A percentile compares a stretch with the other conserved stretches of the same genome.
phyloP scores from a whole-genome alignment of 345 rosid species.

The Diplotaxis tenuifolia region DNA sequence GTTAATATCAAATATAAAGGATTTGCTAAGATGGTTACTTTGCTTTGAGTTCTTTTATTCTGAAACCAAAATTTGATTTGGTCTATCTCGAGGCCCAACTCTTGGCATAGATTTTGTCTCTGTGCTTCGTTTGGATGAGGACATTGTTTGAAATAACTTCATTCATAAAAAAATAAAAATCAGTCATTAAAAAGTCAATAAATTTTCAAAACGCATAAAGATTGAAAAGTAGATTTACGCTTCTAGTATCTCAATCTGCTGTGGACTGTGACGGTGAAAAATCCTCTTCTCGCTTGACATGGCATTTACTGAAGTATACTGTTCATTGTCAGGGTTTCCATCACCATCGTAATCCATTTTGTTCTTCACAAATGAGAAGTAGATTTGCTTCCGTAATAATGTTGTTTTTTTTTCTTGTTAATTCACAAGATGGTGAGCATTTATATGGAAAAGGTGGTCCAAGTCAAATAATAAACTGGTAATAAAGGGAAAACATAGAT shows the following conservation, averaged over 20 bases:
- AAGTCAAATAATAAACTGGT: not conserved
- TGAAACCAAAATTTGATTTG: conserved; percentile 89
- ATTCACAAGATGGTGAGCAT: not conserved
- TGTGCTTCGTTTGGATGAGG: conserved; percentile 71
- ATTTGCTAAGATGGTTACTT: conserved; percentile 41
- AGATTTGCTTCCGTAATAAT: not conserved
- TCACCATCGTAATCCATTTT: conserved; percentile 22
- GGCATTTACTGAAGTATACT: conserved; percentile 13
- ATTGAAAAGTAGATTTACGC: conserved; percentile 29
- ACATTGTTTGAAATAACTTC: conserved; percentile 55
- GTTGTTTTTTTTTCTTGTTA: not conserved
- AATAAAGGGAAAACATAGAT: not conserved
- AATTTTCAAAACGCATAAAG: not conserved
- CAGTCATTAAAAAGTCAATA: not conserved
- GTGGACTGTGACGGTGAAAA: conserved; percentile 52
- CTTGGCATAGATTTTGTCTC: conserved; percentile 45
- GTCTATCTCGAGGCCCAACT: conserved; percentile 45
- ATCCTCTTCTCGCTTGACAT: conserved; percentile 27
- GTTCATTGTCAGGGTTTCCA: conserved; percentile 45
- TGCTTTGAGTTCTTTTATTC: conserved; percentile 69
- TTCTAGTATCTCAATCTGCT: conserved; percentile 57
- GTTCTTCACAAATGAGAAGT: not conserved
- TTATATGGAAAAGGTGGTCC: conserved; percentile 4
- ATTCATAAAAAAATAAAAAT: conserved; percentile 1
- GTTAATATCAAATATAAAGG: not conserved